Evolutionary conservation across 2,329 filamentous ascomycete genomes (phyloP).

Genomic region (Cryoendolithus antarcticus): DNA sequence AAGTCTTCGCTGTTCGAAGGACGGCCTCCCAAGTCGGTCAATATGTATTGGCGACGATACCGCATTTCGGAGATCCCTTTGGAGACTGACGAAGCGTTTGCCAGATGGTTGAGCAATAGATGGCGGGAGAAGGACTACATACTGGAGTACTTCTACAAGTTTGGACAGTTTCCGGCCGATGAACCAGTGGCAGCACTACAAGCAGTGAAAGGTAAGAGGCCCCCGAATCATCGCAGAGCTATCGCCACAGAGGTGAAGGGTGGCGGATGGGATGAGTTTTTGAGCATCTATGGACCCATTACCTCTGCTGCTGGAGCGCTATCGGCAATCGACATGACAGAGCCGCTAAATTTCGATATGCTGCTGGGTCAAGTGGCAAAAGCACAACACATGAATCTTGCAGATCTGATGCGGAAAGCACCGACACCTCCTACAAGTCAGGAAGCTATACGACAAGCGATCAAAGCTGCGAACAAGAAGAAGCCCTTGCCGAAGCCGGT

Average conservation of each 20-base stretch:
- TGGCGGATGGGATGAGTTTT: conserved; percentile 38
- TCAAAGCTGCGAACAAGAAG: conserved; percentile 19
- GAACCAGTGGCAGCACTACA: conserved; percentile 24
- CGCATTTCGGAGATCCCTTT: conserved; percentile 69
- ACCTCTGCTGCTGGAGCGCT: conserved; percentile 38
- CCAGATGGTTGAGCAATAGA: conserved; percentile 68
- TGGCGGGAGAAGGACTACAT: conserved; percentile 90
- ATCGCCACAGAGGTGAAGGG: conserved; percentile 39
- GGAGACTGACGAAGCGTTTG: conserved; percentile 60
- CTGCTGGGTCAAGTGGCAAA: conserved; percentile 22
- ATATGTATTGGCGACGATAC: conserved; percentile 92
- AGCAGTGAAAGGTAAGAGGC: conserved; percentile 25
- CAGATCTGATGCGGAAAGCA: conserved; percentile 10
- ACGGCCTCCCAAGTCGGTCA: conserved; percentile 82
- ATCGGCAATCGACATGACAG: conserved; percentile 30
- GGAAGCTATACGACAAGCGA: conserved; percentile 19
- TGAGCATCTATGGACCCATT: conserved; percentile 39
- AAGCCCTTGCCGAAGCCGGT: conserved; percentile 17
- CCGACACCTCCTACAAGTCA: conserved; percentile 13
- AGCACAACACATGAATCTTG: conserved; percentile 19
- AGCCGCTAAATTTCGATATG: conserved; percentile 24
- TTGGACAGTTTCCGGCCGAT: conserved; percentile 67
- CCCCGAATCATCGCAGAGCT: conserved; percentile 28
- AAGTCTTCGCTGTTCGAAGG: conserved; percentile 81
- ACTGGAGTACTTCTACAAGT: conserved; percentile 64